Evolutionary conservation across 805 yeast species (phyloP).

Genomic region (Kazachstania viticola): DNA sequence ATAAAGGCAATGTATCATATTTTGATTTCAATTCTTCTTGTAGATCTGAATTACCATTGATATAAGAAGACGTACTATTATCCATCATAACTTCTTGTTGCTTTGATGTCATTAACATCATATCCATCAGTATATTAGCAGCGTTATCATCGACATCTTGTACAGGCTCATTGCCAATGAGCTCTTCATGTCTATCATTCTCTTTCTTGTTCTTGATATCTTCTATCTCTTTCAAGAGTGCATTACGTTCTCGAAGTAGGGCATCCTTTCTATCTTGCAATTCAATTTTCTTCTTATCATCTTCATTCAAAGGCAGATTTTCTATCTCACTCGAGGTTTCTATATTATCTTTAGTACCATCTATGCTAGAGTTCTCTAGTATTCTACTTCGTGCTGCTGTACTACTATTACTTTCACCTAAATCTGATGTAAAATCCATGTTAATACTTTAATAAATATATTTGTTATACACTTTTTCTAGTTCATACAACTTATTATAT

Average conservation of each 20-base stretch:
- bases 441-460: too few relatives aligned
- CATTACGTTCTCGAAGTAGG: constrained; percentile 10
- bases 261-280: constrained; percentile 14
- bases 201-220: constrained; percentile 2
- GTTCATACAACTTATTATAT: too few relatives aligned
- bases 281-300: constrained; percentile 8
- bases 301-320: constrained; percentile 5
- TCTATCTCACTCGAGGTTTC: constrained; percentile 3
- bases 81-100: background rate
- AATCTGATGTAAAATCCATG: constrained; percentile 22
- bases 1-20: constrained; percentile 20
- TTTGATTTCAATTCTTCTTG: constrained; percentile 14
- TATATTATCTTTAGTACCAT: background rate
- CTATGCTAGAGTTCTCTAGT: too few relatives aligned
- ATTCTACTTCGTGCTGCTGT: background rate
- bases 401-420: constrained; percentile 1
- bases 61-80: background rate
- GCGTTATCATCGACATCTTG: constrained; percentile 5
- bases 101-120: constrained; percentile 6
- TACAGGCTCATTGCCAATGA: background rate
- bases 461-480: too few relatives aligned
- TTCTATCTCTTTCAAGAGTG: constrained; percentile 11
- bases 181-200: constrained; percentile 1
- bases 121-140: constrained; percentile 5
- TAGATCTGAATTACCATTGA: constrained; percentile 12